Evolutionary conservation across 176 grass and related monocot species (phyloP), one percentile per base, ranked within the genome.

Genomic region (Pontederia paniculata): DNA sequence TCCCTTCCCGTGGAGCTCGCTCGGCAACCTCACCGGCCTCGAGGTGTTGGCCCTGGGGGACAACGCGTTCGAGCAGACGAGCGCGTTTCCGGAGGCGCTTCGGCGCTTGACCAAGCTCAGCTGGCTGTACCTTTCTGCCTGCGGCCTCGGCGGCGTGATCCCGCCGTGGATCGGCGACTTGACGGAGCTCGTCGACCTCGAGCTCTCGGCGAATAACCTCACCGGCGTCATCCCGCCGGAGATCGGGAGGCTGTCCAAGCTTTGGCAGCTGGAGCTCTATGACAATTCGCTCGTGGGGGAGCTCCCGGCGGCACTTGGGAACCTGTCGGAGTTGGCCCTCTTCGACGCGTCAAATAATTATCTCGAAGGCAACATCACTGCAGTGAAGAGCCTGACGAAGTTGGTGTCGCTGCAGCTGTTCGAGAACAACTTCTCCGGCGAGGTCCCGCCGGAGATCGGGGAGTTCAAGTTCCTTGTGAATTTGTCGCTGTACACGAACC

Each of bases 401-500:
- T 77, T 95, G 53, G 37, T 74, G 8, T 76, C 88, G 3, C 67
- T 95, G 42, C 81, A 95, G 65, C 58, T 95, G 10, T 95, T 67
- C 61, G 31, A 47, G 23, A 95, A 95, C 66, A 80, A 83, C 47
- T 70, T 95, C 12, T 83, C 67, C 48, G 89, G 89, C 15, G 23
- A 67, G 57, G 69, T 95, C 42, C 89, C 89, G 3, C 60, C 4
- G 0, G 63, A 68, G 21, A 89, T 86, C 68, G 85, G 73, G 44
- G 73, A 81, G 19, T 64, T 95, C 5, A 19, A 44, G 17, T 25
- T 13, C n/a, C 58, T 95, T 7, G 80, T 10, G 10, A 60, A 70
- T 50, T 62, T 95, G 57, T 95, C 89, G 51, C 17, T 89, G 74
- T 95, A 89, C 56, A 70, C 71, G 73, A 95, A 95, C 55, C 67